phyloP scores from a whole-genome alignment of 2,329 filamentous ascomycete genomes.

The Parastagonospora nodorum region DNA sequence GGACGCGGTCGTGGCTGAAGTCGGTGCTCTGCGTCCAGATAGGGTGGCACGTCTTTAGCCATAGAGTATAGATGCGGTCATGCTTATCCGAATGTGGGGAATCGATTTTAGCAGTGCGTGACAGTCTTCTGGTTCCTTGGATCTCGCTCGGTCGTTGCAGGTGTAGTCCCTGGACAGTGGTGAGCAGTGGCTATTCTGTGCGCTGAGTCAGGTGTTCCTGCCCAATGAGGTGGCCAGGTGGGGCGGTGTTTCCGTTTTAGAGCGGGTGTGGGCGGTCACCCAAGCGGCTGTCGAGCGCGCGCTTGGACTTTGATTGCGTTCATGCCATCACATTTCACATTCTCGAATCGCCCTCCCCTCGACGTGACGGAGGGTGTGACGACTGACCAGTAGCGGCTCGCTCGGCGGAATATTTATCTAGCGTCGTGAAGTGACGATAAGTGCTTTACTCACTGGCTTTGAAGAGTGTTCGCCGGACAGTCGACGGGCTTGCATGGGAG shows the following conservation, averaged over 20 bases:
- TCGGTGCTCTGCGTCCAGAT: neutral
- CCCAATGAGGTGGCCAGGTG: slow-evolving; percentile 5
- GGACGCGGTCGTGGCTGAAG: neutral
- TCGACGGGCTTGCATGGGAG: neutral
- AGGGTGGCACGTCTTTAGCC: neutral
- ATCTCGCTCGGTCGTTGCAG: neutral
- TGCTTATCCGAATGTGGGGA: neutral
- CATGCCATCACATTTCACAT: slow-evolving; percentile 15
- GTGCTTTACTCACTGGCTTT: neutral
- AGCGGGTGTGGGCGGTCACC: slow-evolving; percentile 10
- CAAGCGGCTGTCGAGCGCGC: slow-evolving; percentile 27
- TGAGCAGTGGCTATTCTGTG: slow-evolving; percentile 4
- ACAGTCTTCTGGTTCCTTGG: no score
- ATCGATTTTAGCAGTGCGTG: neutral
- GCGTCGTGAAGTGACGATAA: neutral
- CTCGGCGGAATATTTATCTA: slow-evolving; percentile 8
- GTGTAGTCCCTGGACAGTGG: neutral
- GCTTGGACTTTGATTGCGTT: slow-evolving; percentile 19
- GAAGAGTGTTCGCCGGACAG: neutral
- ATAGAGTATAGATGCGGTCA: neutral
- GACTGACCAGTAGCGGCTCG: slow-evolving; percentile 16
- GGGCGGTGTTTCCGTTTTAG: slow-evolving; percentile 21
- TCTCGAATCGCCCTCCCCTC: slow-evolving; percentile 17
- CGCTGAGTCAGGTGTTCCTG: slow-evolving; percentile 17
- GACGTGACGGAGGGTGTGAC: slow-evolving; percentile 26